Percentiles rank a stretch among this genome's conserved stretches.
phyloP scores from a whole-genome alignment of 306 rosid genomes.

The Lathyrus tuberosus region DNA sequence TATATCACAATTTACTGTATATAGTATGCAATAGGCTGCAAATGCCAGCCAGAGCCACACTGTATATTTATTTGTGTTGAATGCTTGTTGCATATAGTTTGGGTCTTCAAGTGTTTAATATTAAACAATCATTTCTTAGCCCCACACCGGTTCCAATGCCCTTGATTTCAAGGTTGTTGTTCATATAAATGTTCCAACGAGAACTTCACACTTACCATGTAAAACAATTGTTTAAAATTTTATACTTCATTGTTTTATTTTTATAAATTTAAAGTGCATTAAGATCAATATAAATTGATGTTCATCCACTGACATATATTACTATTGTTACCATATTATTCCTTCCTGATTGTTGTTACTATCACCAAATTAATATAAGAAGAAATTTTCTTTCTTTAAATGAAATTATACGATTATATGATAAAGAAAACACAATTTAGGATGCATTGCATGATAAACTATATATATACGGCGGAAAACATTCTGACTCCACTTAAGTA shows the following conservation, averaged over 20 bases:
- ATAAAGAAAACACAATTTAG: too few relatives aligned
- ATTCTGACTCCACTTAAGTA: conserved; percentile 9
- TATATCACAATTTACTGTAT: conserved; percentile 17
- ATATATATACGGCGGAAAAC: background rate
- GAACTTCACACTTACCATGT: conserved; percentile 11
- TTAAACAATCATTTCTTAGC: conserved; percentile 15
- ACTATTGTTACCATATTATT: background rate
- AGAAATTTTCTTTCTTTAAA: too few relatives aligned
- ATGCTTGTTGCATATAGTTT: conserved; percentile 25
- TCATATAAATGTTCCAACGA: background rate
- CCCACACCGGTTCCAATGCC: background rate
- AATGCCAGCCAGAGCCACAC: conserved; percentile 13
- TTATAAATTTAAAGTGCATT: background rate
- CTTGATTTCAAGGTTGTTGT: too few relatives aligned
- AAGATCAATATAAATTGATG: background rate
- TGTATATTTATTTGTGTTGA: conserved; percentile 10
- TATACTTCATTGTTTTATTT: background rate
- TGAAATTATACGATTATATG: too few relatives aligned
- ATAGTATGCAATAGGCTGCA: conserved; percentile 23
- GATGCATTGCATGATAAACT: too few relatives aligned
- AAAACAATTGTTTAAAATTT: background rate
- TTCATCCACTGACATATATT: background rate
- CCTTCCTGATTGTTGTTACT: background rate
- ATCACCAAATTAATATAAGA: too few relatives aligned
- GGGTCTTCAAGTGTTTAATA: background rate